Conservation (phyloP, 768 basidiomycete species). For the Kwoniella pini region DNA sequence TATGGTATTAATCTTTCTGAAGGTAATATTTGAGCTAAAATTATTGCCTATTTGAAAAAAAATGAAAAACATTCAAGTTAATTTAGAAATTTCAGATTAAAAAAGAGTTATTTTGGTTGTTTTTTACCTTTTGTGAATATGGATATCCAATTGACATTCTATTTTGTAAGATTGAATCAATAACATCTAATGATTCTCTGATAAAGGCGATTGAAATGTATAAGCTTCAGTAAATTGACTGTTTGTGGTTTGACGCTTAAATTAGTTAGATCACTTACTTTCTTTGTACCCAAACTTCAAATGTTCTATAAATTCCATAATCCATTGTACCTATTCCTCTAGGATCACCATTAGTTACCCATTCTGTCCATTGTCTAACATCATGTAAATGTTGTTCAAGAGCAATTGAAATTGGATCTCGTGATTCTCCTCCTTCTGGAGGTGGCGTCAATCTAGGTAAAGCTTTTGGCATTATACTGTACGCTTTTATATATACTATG, state of each 20-base stretch:
- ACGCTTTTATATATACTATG: no score
- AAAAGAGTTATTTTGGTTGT: no score
- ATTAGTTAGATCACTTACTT: slow-evolving; percentile 3
- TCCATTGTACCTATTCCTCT: neutral
- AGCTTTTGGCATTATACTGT: slow-evolving; percentile 9
- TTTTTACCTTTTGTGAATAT: slow-evolving; percentile 13
- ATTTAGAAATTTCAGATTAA: no score
- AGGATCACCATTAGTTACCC: slow-evolving; percentile 21
- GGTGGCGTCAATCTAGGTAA: neutral
- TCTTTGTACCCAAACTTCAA: slow-evolving; percentile 5
- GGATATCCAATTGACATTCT: slow-evolving; percentile 7
- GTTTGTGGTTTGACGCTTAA: no score
- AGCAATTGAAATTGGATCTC: slow-evolving; percentile 6
- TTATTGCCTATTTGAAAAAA: slow-evolving; percentile 1
- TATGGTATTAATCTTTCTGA: slow-evolving; percentile 3
- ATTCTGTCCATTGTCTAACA: slow-evolving; percentile 11
- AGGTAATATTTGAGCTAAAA: slow-evolving; percentile 15
- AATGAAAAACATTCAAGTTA: neutral
- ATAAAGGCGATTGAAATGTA: no score
- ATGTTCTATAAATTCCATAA: slow-evolving; percentile 5
- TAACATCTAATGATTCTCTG: slow-evolving; percentile 13
- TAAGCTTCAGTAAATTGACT: no score
- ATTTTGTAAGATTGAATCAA: slow-evolving; percentile 14
- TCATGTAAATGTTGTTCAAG: slow-evolving; percentile 7
- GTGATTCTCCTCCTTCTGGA: neutral